Base-by-base conservation (phyloP, 768 basidiomycete genomes). In the Termitomyces sp. region DNA sequence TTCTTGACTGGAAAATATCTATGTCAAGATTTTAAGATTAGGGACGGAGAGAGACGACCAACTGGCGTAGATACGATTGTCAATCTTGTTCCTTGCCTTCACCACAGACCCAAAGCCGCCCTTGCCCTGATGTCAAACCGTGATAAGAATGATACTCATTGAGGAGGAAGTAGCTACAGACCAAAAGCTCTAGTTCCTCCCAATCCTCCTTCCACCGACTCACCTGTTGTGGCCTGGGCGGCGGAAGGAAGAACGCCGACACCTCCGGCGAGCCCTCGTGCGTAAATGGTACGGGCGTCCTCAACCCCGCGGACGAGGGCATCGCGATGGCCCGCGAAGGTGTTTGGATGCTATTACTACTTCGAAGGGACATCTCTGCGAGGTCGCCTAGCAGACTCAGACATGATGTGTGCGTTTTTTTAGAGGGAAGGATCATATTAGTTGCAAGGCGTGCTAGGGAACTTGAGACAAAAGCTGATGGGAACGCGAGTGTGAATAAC, bases 21-120 rank as follows among this genome's bases (percentile, higher is more conserved):
- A 22, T 36, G 20, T 20, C 38, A 36, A 41, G 13, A 26, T 41
- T 28, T 33, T 18, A 30, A 7, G n/a, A 4, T n/a, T 41, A 41
- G 8, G 11, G 11, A 41, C 38, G n/a, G 26, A 52, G n/a, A n/a
- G 14, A 14, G 8, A 35, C 24, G 28, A 74, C 78, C 10, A 54
- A 86, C 87, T 87, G 13, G 90, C 92, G 67, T 94, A 94, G 56
- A 92, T 90, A 24, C 90, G 79, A 11, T 78, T 81, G 67, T 97
- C 94, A 22, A 95, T 85, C 74, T 85, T 90, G 66, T 96, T 94
- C 47, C 87, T 79, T 3, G 94, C 94, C 68, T 97, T 97, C 32
- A 97, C 93, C 0, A 97, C 94, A n/a, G 92, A 90, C 0, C 94
- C 94, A 69, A 93, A 96, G 0, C 83, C 92, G 0, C 94, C 94